Evolutionary conservation across 345 rosid genomes (phyloP), one percentile per base, ranked within the genome.

Genomic region (Bruguiera sexangula): DNA sequence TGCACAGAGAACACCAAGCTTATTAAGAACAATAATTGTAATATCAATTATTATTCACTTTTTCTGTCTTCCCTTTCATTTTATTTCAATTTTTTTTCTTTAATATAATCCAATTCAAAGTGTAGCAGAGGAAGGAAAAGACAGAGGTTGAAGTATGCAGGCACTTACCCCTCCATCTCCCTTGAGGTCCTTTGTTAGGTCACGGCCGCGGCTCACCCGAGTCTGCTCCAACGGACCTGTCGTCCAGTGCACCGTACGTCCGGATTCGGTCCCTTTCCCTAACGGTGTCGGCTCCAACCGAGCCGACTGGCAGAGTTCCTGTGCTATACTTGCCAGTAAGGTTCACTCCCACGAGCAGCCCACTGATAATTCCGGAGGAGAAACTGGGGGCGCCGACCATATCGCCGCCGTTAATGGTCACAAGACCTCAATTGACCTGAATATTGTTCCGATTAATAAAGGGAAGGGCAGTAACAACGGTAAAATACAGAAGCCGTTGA

Each of bases 251-350:
- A 59, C 75, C 15, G 69, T 83, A 62, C 75, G 85, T 46, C 75
- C 95, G 22, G 89, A 84, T 66, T 55, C 85, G 0, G 76, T 69
- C 8, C 60, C 68, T 57, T 88, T 78, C 66, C 75, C 85, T 2
- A 81, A 85, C 72, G 92, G 85, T 46, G 69, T 80, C 67, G 81
- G 78, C 6, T 68, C 69, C 1, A 82, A 50, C 75, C 82, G 83
- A 15, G 65, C 90, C 39, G 92, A 91, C 71, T 91, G 93, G 97
- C 93, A 83, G 65, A 91, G 90, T 80, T 85, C 96, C 20, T 91
- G 92, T 62, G 93, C 97, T 19, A 89, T 91, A 71, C 78, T 91
- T 4, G 74, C 96, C 4, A 82, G 96, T 73, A 91, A 89, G 70
- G 89, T 81, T 21, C 71, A 66, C 10, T 68, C 89, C 20, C 89